phyloP scores from a whole-genome alignment of 139 green algal genomes.

The Picochlorum sp. region DNA sequence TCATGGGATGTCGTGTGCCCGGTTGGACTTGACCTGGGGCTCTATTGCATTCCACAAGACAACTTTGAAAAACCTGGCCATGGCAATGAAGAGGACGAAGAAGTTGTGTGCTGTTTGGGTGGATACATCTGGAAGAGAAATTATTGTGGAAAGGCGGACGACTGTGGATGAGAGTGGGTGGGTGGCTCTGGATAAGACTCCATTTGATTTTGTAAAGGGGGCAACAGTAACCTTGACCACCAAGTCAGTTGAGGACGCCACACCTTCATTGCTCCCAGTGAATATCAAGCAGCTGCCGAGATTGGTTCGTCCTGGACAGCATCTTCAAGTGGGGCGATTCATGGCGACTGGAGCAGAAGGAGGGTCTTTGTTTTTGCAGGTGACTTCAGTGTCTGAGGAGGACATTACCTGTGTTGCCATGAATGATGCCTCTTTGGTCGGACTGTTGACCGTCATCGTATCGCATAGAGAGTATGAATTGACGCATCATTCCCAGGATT shows the following conservation, averaged over 20 bases:
- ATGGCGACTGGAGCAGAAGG: slow-evolving; percentile 54
- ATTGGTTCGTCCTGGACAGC: slow-evolving; percentile 44
- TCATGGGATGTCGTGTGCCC: slow-evolving; percentile 57
- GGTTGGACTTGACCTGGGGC: slow-evolving; percentile 70
- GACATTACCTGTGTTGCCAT: slow-evolving; percentile 49
- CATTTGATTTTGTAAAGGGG: slow-evolving; percentile 15
- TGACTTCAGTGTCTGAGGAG: slow-evolving; percentile 16
- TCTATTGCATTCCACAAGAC: slow-evolving; percentile 51
- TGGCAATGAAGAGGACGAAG: slow-evolving; percentile 50
- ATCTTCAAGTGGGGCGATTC: slow-evolving; percentile 71
- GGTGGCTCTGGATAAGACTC: slow-evolving; percentile 44
- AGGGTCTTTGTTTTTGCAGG: slow-evolving; percentile 66
- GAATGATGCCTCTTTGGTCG: slow-evolving; percentile 64
- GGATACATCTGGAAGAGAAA: slow-evolving; percentile 60
- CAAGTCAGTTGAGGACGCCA: slow-evolving; percentile 27
- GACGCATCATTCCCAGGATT: slow-evolving; percentile 9
- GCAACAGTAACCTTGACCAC: slow-evolving; percentile 52
- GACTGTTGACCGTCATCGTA: slow-evolving; percentile 61
- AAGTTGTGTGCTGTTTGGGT: slow-evolving; percentile 70
- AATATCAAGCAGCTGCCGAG: slow-evolving; percentile 34
- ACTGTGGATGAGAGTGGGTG: slow-evolving; percentile 42
- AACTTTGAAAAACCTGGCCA: slow-evolving; percentile 57
- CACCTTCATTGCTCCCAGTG: slow-evolving; percentile 45
- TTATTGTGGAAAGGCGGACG: slow-evolving; percentile 23
- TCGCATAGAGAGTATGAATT: slow-evolving; percentile 6